Conservation (phyloP, 768 basidiomycete genomes). For the Russula virescens region DNA sequence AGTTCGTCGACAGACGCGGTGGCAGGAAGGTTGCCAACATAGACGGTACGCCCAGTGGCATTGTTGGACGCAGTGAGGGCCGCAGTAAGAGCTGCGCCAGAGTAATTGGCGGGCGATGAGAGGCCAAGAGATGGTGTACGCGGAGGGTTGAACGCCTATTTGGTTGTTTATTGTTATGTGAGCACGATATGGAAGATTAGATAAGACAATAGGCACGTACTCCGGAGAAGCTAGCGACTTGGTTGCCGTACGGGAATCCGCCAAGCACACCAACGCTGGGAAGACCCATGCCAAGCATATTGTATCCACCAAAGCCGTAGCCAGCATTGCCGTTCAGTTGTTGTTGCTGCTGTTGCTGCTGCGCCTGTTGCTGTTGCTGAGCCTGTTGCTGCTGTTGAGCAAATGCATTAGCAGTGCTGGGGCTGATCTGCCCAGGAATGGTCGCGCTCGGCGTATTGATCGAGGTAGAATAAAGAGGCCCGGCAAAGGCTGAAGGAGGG, state of each 20-base stretch:
- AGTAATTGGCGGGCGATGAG: constrained; percentile 66
- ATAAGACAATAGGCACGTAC: constrained; percentile 33
- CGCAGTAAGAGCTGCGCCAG: constrained; percentile 70
- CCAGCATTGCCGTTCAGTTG: constrained; percentile 37
- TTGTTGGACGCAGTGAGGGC: constrained; percentile 58
- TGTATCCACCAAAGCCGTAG: constrained; percentile 59
- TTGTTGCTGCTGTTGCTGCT: constrained; percentile 21
- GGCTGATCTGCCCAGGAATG: constrained; percentile 61
- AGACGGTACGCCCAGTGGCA: constrained; percentile 81
- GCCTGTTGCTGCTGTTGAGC: constrained; percentile 45
- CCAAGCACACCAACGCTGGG: constrained; percentile 65
- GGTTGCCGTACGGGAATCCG: constrained; percentile 64
- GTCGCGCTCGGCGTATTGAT: constrained; percentile 42
- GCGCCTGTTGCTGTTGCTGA: constrained; percentile 33
- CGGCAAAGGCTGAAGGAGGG: constrained; percentile 42
- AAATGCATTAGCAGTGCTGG: constrained; percentile 51
- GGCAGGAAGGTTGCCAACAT: constrained; percentile 92
- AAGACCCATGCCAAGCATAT: constrained; percentile 77
- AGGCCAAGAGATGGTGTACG: constrained; percentile 64
- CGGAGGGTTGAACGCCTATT: constrained; percentile 46
- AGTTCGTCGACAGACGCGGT: constrained; percentile 97
- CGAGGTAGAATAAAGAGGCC: constrained; percentile 65
- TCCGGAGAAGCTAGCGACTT: constrained; percentile 67
- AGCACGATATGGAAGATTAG: neutral
- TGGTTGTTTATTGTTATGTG: constrained; percentile 4